Evolutionary conservation across 2,329 filamentous ascomycete genomes (phyloP), one percentile per base, ranked within the genome.

Genomic region (Calonectria honghensis): DNA sequence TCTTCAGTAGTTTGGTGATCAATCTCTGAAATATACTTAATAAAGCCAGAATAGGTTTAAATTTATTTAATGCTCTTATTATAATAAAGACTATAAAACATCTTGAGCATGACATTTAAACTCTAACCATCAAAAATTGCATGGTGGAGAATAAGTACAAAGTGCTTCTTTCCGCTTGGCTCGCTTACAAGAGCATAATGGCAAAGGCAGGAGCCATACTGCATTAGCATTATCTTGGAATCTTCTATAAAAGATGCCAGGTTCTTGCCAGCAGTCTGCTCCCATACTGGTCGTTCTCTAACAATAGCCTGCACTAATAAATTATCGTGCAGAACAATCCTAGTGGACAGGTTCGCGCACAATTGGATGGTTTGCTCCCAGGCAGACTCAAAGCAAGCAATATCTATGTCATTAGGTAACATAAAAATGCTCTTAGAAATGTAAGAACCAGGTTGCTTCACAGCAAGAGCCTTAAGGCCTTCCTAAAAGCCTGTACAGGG

Each of bases 401-500:
- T 13, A 9, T 50, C 61, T 35, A 67, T 64, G 20, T 63, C 39
- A 35, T 66, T 24, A 14, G 57, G 52, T 11, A 69, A 13, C 18
- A 20, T 16, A 13, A 65, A 51, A 29, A 74, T 59, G 24, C 39
- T 48, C 45, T 70, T 69, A 9, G 65, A 65, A 13, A 73, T 68
- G 37, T 76, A 76, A 11, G 54, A 63, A 16, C 70, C 69, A 48
- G 69, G 50, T 18, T 64, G 72, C 69, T 72, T 72, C 13, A 61
- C 54, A 16, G 72, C 61, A 14, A 74, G 48, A 13, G 74, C 79
- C 31, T 86, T 74, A 3, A 87, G 78, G 1, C 84, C 83, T 70
- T 83, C 82, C 50, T 86, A 85, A 0, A 86, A 68, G 0, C 82
- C 75, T 0, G 84, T 83, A 71, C 83, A 85, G 3, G 85, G 85